These are phyloP conservation scores for Colletotrichum orbiculare DNA, from an alignment of 2,329 filamentous ascomycete genomes.

Conservation along the genomic window DNA sequence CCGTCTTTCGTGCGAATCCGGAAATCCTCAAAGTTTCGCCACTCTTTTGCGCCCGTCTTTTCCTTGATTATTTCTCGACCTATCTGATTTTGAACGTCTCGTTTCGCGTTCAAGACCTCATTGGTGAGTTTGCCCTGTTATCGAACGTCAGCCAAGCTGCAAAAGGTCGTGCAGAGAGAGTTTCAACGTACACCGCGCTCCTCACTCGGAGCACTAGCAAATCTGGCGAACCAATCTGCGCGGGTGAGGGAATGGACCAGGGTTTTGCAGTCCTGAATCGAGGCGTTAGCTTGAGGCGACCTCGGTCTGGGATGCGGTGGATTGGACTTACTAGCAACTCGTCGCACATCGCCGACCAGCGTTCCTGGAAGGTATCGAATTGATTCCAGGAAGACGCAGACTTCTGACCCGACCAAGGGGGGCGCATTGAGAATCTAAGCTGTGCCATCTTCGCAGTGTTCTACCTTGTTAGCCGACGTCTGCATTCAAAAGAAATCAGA, in stretches of 20 bases:
- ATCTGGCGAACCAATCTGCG: slow-evolving; percentile 19
- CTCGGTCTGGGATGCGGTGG: too few species aligned
- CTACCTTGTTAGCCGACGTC: too few species aligned
- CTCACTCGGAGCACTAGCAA: slow-evolving; percentile 9
- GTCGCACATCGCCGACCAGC: slow-evolving; percentile 1
- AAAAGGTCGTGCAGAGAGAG: not conserved
- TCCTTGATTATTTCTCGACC: slow-evolving; percentile 17
- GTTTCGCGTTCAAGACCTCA: slow-evolving; percentile 16
- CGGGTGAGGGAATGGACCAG: slow-evolving; percentile 15
- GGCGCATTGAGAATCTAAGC: slow-evolving; percentile 1
- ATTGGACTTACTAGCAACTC: not conserved
- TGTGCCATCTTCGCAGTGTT: slow-evolving; percentile 1
- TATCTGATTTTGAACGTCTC: slow-evolving; percentile 22
- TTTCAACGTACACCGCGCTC: slow-evolving; percentile 11
- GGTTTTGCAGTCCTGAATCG: slow-evolving; percentile 19
- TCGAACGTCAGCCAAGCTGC: not conserved
- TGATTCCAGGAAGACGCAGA: not conserved
- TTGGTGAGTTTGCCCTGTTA: slow-evolving; percentile 17
- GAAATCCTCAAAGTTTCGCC: slow-evolving; percentile 7
- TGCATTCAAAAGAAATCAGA: not conserved
- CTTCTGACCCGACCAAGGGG: slow-evolving; percentile 2
- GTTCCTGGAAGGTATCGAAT: slow-evolving; percentile 5
- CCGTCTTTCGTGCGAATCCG: slow-evolving; percentile 12
- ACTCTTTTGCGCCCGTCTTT: not conserved
- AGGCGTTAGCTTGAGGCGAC: not conserved